Evolutionary conservation across 768 basidiomycete genomes (phyloP).

Genomic region (Collybiopsis luxurians): DNA sequence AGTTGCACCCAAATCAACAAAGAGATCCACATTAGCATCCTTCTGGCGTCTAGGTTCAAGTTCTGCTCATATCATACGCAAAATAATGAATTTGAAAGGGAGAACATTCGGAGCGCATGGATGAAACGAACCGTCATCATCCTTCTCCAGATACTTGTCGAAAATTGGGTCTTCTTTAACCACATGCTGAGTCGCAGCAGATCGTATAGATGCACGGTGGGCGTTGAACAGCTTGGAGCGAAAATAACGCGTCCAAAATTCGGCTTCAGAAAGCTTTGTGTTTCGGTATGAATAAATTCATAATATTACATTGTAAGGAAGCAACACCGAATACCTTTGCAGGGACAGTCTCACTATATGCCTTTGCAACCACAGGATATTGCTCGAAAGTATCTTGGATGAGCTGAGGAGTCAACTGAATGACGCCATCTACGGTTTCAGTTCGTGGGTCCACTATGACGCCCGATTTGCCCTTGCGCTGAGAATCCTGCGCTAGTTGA

Average conservation of each 20-base stretch:
- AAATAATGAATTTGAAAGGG: background rate
- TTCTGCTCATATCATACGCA: constrained; percentile 37
- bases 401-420: constrained; percentile 86
- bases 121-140: constrained; percentile 77
- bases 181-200: constrained; percentile 77
- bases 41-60: constrained; percentile 74
- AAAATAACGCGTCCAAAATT: constrained; percentile 98
- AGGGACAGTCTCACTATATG: constrained; percentile 92
- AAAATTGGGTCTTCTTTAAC: constrained; percentile 92
- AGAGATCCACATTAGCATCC: constrained; percentile 66
- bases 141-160: constrained; percentile 93
- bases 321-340: constrained; percentile 51
- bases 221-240: constrained; percentile 94
- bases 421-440: constrained; percentile 78
- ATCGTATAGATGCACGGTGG: constrained; percentile 90
- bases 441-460: constrained; percentile 88
- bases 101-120: background rate
- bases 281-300: background rate
- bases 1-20: constrained; percentile 86
- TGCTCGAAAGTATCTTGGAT: constrained; percentile 97
- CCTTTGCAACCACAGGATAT: constrained; percentile 91
- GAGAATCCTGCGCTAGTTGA: constrained; percentile 69
- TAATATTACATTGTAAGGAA: constrained; percentile 2
- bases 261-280: constrained; percentile 76
- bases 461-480: constrained; percentile 79